Base-by-base conservation (phyloP, 2,329 filamentous ascomycete genomes). In the Cadophora malorum region DNA sequence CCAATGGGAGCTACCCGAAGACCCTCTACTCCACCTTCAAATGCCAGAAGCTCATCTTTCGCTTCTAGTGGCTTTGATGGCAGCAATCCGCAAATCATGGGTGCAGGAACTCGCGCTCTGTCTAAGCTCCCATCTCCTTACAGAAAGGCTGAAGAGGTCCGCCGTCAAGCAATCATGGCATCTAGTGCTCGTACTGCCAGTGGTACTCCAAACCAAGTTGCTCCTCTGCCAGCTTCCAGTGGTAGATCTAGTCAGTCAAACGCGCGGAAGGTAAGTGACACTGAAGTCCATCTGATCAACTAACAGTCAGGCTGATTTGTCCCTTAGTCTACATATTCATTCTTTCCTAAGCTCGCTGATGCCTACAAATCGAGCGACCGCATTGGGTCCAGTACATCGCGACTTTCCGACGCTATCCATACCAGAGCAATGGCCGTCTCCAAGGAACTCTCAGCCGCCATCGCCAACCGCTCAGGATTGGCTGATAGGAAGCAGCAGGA, bases 1-100 rank as follows among this genome's bases (percentile, higher is more conserved):
- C 56, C 33, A 8, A 23, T 35, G 21, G 12, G n/a, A 45, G 23
- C 23, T 59, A 21, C 56, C 25, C 56, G 14, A 41, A 33, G 56
- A 45, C 38, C n/a, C 2, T 45, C 23, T 41, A 21, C 4, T 8
- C 35, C 21, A 23, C 41, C n/a, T 45, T 59, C 56, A 16, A 38
- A 45, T 21, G 21, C 56, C 21, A 23, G 21, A 59, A 33, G 9
- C 21, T 7, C 21, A 16, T 16, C 33, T 23, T 41, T 14, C 9
- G 12, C 16, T 10, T n/a, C 52, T 7, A 19, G 52, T 28, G 21
- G 21, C 21, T 9, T 25, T 59, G n/a, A 41, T 45, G 9, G 56
- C 1, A 41, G 9, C 25, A 62, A 33, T 49, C 59, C 23, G 31
- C 59, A 41, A 21, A 62, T 62, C 45, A 47, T 62, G 38, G 41